These are phyloP conservation scores for Populus deltoides DNA, from an alignment of 345 rosid genomes.

Conservation along the genomic window DNA sequence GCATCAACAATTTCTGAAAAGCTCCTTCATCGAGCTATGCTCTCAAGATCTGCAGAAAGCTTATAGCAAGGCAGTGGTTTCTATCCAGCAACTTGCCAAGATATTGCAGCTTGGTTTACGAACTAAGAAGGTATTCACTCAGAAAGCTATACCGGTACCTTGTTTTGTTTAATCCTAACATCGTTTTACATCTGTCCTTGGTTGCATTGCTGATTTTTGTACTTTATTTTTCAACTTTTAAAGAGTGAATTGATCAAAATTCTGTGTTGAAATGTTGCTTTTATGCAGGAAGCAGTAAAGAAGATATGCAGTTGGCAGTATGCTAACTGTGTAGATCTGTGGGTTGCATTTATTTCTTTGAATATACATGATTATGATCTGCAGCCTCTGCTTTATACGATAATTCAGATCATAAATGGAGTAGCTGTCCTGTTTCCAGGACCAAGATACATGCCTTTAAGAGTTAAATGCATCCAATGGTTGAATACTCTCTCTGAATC, in stretches of 20 bases:
- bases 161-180: slow-evolving; percentile 4
- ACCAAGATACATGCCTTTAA: slow-evolving; percentile 82
- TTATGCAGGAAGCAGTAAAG: slow-evolving; percentile 74
- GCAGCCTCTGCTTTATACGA: slow-evolving; percentile 57
- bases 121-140: slow-evolving; percentile 65
- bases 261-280: slow-evolving; percentile 22
- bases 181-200: background rate
- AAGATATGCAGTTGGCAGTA: slow-evolving; percentile 79
- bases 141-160: slow-evolving; percentile 2
- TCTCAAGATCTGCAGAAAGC: slow-evolving; percentile 80
- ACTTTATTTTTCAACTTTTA: background rate
- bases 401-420: slow-evolving; percentile 80
- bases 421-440: slow-evolving; percentile 72
- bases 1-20: slow-evolving; percentile 51
- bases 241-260: slow-evolving; percentile 6
- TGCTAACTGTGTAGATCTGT: slow-evolving; percentile 73
- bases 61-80: slow-evolving; percentile 52
- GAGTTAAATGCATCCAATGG: slow-evolving; percentile 83
- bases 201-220: background rate
- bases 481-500: slow-evolving; percentile 66
- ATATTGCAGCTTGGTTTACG: slow-evolving; percentile 59
- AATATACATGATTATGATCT: slow-evolving; percentile 57
- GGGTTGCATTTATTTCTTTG: slow-evolving; percentile 68
- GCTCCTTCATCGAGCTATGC: slow-evolving; percentile 68
- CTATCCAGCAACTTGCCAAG: slow-evolving; percentile 65